A percentile compares a stretch with the other conserved stretches of the same genome.
phyloP scores from a whole-genome alignment of 208 protist species.

The Acanthamoeba royreba region DNA sequence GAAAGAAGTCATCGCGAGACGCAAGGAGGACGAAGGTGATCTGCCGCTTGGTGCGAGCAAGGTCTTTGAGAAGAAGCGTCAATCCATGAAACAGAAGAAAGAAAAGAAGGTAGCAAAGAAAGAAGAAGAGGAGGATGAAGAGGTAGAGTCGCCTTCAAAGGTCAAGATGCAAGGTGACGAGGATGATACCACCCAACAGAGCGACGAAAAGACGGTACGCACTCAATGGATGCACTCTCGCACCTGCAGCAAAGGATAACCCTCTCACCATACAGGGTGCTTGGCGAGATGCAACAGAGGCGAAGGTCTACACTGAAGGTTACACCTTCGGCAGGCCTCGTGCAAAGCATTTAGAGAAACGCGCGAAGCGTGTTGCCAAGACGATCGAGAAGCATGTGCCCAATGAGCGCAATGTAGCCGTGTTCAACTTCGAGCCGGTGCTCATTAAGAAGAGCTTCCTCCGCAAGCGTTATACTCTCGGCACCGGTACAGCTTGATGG shows the following conservation, averaged over 20 bases:
- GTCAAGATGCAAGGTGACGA: too few relatives aligned
- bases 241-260: too few relatives aligned
- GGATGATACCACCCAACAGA: too few relatives aligned
- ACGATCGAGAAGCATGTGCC: background rate
- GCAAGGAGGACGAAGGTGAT: background rate
- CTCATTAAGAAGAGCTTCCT: constrained; percentile 22
- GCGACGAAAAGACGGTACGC: too few relatives aligned
- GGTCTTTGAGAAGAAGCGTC: too few relatives aligned
- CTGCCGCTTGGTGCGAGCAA: background rate
- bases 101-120: background rate
- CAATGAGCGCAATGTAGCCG: background rate
- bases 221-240: too few relatives aligned
- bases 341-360: background rate
- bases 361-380: background rate
- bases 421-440: background rate
- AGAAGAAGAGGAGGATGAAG: background rate
- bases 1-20: background rate
- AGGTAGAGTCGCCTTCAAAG: too few relatives aligned
- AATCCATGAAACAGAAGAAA: too few relatives aligned
- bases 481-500: background rate
- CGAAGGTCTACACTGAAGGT: background rate
- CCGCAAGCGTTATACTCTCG: background rate
- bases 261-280: background rate
- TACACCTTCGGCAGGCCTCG: background rate
- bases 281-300: background rate